Base-by-base conservation (phyloP, 2,329 filamentous ascomycete species). In the Colletotrichum tanaceti region DNA sequence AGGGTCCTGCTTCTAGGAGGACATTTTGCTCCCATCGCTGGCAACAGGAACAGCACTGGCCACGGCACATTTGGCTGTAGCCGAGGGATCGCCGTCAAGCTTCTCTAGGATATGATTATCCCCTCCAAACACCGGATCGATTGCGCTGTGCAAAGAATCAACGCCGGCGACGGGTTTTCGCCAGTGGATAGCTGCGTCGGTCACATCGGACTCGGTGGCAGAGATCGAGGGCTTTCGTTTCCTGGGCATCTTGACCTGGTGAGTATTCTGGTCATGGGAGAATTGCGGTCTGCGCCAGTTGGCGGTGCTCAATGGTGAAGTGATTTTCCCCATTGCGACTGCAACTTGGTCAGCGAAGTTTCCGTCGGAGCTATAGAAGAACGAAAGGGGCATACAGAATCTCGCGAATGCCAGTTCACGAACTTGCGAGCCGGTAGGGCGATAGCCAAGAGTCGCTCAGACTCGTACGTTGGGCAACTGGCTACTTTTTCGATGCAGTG, bases 281-380 rank as follows among this genome's bases (percentile, higher is more conserved):
- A 35, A n/a, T 7, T 57, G 39, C 5, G 60, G 50, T 44, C 55
- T 59, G n/a, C 68, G 61, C 65, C 68, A 69, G 18, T 70, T 69
- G 9, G 49, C 39, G 16, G 55, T 46, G 6, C 35, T 38, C 2
- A 62, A 43, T n/a, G 52, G 57, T 35, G 54, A 20, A 10, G 20
- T 46, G 32, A 47, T 10, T 38, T 66, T 71, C 13, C 65, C 61
- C 22, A 53, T n/a, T 46, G n/a, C 28, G 38, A 13, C 18, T 52
- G 6, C 57, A 7, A 13, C 13, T 24, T 38, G 35, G 24, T 66
- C 44, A 41, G 39, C 44, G 28, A 38, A 20, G 2, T 10, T 9
- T 11, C 39, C 6, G 52, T 54, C n/a, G 18, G 4, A 5, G 43
- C 32, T 18, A 41, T 32, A 41, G 7, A 13, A 22, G 41, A 41